Evolutionary conservation across 148 eudicot species (phyloP).

Genomic region (Polygonum maritimum): DNA sequence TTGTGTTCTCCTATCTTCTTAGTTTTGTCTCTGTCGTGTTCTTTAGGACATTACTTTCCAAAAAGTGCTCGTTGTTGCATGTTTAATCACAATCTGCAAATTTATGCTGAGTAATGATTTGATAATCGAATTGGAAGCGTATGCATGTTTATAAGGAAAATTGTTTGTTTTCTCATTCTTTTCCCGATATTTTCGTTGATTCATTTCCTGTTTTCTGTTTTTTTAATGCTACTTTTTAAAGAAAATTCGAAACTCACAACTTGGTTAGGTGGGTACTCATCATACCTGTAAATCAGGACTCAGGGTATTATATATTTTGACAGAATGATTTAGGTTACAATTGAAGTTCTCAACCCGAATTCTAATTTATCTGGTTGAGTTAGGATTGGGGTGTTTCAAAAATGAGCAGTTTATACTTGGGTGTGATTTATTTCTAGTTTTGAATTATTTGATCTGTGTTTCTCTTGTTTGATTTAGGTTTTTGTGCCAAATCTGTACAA

Average conservation of each 20-base stretch:
- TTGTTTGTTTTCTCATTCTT: no score
- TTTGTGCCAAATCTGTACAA: background rate
- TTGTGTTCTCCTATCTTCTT: background rate
- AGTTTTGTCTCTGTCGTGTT: background rate
- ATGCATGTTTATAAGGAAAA: background rate
- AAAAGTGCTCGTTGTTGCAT: background rate
- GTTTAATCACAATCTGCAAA: background rate
- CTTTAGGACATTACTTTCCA: background rate
- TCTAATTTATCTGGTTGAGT: background rate
- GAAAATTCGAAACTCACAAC: background rate
- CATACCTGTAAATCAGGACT: background rate
- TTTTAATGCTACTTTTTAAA: no score
- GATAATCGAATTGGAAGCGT: background rate
- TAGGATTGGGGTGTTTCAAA: background rate
- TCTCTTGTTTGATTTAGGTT: background rate
- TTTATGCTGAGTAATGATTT: background rate
- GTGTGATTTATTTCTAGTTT: background rate
- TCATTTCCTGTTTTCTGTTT: no score
- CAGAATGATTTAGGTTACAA: background rate
- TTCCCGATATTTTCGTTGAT: no score
- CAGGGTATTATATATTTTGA: no score
- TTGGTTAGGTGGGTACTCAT: background rate
- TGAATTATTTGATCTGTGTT: background rate
- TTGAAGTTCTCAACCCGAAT: background rate
- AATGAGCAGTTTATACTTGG: background rate